Base-by-base conservation (phyloP, 2,329 filamentous ascomycete species). In the Xylogone sp. region DNA sequence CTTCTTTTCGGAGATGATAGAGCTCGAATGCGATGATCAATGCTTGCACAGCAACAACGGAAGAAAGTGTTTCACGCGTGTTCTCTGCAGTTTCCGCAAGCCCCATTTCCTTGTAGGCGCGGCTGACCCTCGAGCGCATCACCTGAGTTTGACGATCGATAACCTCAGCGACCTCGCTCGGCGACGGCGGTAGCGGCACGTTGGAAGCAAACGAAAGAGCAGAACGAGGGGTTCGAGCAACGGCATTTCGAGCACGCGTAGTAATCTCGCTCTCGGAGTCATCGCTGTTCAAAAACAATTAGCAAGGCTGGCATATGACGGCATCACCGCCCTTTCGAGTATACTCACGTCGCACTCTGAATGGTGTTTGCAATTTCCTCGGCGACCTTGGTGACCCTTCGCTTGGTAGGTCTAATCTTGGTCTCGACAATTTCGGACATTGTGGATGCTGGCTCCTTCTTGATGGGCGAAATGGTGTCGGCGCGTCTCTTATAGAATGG, bases 151-250 rank as follows among this genome's bases (percentile, higher is more conserved):
- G 83, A 63, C 80, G 84, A 71, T 94, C 91, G 66, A 95, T 84
- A 56, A 82, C 84, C 59, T 86, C 77, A 39, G 86, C 88, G 31
- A 96, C 84, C 54, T 87, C 83, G 42, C 88, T 85, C 5, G 91
- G 91, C 2, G 90, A 91, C 8, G 90, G 84, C 20, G 90, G 90
- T 48, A 95, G 76, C n/a, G 85, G 81, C 48, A 91, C 81, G 62
- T 82, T 84, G 52, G 60, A 75, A 68, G 53, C 59, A 43, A 81
- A 77, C 5, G 59, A 56, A 20, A 63, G 49, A 45, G 58, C 60
- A 13, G 63, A 56, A 48, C 45, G 45, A 19, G 65, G 65, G 16
- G 65, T 68, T 42, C 64, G 58, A 19, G 59, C 54, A 19, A 68
- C 52, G n/a, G 64, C 63, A 21, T 58, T 56, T 53, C 59, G 56